These are phyloP conservation scores for Endothia cerciana DNA, from an alignment of 2,329 filamentous ascomycete genomes.

Conservation along the genomic window DNA sequence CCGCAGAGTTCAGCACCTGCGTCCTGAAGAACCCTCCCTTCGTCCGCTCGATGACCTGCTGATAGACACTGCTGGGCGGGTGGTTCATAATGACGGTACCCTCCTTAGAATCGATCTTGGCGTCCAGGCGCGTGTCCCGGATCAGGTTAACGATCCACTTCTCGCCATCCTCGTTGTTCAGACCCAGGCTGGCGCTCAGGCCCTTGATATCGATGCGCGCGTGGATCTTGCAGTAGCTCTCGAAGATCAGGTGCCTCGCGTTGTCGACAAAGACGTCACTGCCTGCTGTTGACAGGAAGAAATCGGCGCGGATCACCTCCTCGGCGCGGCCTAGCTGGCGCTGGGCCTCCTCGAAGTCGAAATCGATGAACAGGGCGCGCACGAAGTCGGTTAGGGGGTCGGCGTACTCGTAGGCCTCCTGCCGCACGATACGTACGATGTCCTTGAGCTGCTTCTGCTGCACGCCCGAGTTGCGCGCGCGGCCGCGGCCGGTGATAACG, in stretches of 20 bases:
- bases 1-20: slow-evolving; percentile 80
- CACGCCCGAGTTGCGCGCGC: slow-evolving; percentile 76
- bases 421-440: slow-evolving; percentile 89
- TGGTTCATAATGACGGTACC: slow-evolving; percentile 99
- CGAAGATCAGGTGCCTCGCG: slow-evolving; percentile 93
- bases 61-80: slow-evolving; percentile 96
- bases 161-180: slow-evolving; percentile 94
- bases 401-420: slow-evolving; percentile 96
- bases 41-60: slow-evolving; percentile 98
- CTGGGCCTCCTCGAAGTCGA: slow-evolving; percentile 96
- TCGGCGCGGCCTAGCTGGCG: slow-evolving; percentile 85
- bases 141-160: slow-evolving; percentile 99
- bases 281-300: slow-evolving; percentile 81
- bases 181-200: slow-evolving; percentile 85
- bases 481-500: slow-evolving; percentile 89
- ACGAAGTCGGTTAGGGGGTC: slow-evolving; percentile 97
- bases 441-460: slow-evolving; percentile 99
- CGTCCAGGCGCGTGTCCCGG: slow-evolving; percentile 93
- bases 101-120: slow-evolving; percentile 99
- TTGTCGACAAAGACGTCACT: slow-evolving; percentile 91
- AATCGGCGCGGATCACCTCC: slow-evolving; percentile 88
- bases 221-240: slow-evolving; percentile 99
- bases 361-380: slow-evolving; percentile 91
- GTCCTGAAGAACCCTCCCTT: slow-evolving; percentile 99
- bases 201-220: slow-evolving; percentile 98